Evolutionary conservation across 192 early-diverging fungal species (phyloP), one percentile per base, ranked within the genome.

Genomic region (Coemansia nantahalensis): DNA sequence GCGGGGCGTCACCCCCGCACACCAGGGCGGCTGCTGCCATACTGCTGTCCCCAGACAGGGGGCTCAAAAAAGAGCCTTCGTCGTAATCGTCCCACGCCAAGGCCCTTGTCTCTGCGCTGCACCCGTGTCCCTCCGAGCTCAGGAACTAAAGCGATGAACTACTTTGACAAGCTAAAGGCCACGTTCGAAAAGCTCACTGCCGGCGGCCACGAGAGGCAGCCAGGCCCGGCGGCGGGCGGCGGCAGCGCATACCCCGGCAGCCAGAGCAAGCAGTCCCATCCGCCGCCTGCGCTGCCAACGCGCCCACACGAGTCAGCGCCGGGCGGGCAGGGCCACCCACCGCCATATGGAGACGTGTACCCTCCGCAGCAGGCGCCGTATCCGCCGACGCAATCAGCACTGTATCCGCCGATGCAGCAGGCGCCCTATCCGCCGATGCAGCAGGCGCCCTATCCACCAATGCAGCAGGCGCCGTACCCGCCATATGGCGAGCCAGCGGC

Each of bases 141-240:
- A 32, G 6, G 9, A 28, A 23, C 18, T n/a, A n/a, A 31, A 16
- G 16, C 5, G 14, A 71, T 71, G 68, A 44, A 54, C 37, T 51
- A 55, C 36, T 44, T 65, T 42, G 45, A 54, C 37, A 65, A 73
- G 39, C 38, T 73, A 51, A 73, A 65, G 54, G 33, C 57, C 11
- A 73, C 65, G 35, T 57, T 73, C n/a, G 69, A 73, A 58, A 44
- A 46, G 13, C 62, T 73, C 22, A 46, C n/a, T 13, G 33, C 39
- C 11, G 52, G 58, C 8, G 24, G 38, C 48, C 44, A 60, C 14
- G 41, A 39, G 34, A 17, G 12, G 50, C 13, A 8, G 8, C 5
- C 4, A 3, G 5, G 10, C 26, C 40, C 40, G 23, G 8, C 39
- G 22, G 11, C 45, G 13, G 37, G 28, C n/a, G 8, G 37, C 17